Base-by-base conservation (phyloP, 2,329 filamentous ascomycete species). In the Alternaria triticina region DNA sequence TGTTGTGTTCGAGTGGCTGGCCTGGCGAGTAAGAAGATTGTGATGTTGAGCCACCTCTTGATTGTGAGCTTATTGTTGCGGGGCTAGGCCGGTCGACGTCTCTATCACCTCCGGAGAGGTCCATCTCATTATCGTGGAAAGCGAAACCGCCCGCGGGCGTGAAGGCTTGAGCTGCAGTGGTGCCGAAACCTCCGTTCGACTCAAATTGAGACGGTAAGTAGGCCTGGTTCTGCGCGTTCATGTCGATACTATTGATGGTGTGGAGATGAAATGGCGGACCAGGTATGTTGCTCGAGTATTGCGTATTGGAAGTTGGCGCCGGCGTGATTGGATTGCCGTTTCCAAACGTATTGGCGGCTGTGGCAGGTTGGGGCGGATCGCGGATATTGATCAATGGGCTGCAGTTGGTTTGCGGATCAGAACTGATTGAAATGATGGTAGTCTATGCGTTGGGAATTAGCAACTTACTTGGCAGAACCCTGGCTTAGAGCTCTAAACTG, bases 21-120 rank as follows among this genome's bases (percentile, higher is more conserved):
- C 69, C 68, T 10, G 77, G 76, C 0, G 78, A 79, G 55, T 77
- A 79, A 3, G 77, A 79, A 1, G 75, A 76, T 8, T 79, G 77
- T 3, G 75, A 77, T n/a, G 74, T 76, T 10, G 77, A 76, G 43
- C 72, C 74, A 13, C 70, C 72, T 22, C 73, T 65, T 7, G 74
- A 77, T 28, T 75, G 69, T 5, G 77, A 77, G 46, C 74, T 71
- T 11, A 75, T 70, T 13, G 79, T 79, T 17, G 74, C 71, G 1
- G 79, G 78, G 28, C 76, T 78, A 15, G 76, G 59, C 15, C 76
- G 70, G 56, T 79, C 77, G 51, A 54, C 62, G 36, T 64, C 63
- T 27, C 43, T 62, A 49, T 79, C 76, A 4, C 75, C 56, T 20
- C 60, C 69, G 5, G 77, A 76, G 2, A 74, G 62, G 49, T 81